phyloP scores from a whole-genome alignment of 202 grass and related monocot species.

The Thinopyrum obtusiflorum region DNA sequence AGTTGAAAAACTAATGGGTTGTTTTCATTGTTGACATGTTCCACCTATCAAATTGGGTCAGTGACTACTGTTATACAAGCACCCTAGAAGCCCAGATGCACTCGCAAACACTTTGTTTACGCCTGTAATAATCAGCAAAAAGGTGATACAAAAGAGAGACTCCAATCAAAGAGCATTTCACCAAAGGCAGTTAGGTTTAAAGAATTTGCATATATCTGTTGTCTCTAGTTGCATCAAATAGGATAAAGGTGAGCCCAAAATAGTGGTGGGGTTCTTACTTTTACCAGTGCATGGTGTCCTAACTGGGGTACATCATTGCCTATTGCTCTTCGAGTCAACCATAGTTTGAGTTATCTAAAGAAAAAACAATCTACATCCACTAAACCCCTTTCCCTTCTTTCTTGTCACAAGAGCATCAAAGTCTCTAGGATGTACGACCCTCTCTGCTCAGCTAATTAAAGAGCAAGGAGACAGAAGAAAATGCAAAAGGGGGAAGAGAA shows the following conservation, averaged over 20 bases:
- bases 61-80: neutral
- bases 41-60: neutral
- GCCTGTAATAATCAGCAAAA: neutral
- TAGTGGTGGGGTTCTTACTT: slow-evolving; percentile 5
- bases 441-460: neutral
- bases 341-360: neutral
- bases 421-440: slow-evolving; percentile 32
- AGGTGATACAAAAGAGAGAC: neutral
- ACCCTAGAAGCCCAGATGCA: neutral
- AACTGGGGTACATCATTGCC: slow-evolving; percentile 8
- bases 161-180: neutral
- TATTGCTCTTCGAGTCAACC: neutral
- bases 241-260: slow-evolving; percentile 23
- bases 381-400: neutral
- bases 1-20: neutral
- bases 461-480: slow-evolving; percentile 9
- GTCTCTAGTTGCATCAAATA: slow-evolving; percentile 22
- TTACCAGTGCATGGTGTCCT: slow-evolving; percentile 1
- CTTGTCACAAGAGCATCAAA: slow-evolving; percentile 15
- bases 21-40: neutral
- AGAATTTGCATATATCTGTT: slow-evolving; percentile 19
- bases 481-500: neutral
- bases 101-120: neutral
- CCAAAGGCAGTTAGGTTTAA: slow-evolving; percentile 27
- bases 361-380: neutral